These are phyloP conservation scores for Pleurotus ostreatus DNA, from an alignment of 768 basidiomycete genomes.

Conservation along the genomic window DNA sequence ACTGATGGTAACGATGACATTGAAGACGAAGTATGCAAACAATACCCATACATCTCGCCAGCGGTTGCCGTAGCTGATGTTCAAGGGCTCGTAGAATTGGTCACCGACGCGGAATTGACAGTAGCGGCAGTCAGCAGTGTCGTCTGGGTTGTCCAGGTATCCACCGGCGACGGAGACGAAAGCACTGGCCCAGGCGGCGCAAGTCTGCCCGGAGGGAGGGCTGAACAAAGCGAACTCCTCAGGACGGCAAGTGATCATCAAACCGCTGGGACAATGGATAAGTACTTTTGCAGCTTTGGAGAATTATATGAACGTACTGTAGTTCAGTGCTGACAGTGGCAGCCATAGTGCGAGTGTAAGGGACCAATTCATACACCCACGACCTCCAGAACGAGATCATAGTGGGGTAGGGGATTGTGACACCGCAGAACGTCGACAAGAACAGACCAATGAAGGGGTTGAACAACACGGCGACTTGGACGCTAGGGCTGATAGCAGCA, in stretches of 20 bases:
- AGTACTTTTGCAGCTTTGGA: conserved; percentile 3
- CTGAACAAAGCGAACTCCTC: conserved; percentile 71
- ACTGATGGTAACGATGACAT: conserved; percentile 56
- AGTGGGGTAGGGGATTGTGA: conserved; percentile 66
- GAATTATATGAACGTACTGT: conserved; percentile 37
- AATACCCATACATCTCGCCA: conserved; percentile 72
- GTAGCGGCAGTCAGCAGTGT: conserved; percentile 61
- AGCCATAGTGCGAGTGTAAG: conserved; percentile 66
- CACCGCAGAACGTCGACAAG: conserved; percentile 75
- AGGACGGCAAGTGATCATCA: conserved; percentile 56
- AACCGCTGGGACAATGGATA: conserved; percentile 37
- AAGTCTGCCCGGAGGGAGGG: conserved; percentile 74
- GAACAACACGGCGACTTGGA: conserved; percentile 75
- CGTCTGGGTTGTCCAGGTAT: conserved; percentile 67
- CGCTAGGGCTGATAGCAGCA: conserved; percentile 70
- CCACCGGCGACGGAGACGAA: conserved; percentile 65
- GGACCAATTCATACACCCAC: conserved; percentile 75
- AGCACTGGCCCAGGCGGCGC: conserved; percentile 61
- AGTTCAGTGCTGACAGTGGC: conserved; percentile 79
- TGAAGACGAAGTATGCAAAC: conserved; percentile 67
- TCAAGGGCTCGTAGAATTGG: conserved; percentile 65
- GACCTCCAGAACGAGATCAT: conserved; percentile 65
- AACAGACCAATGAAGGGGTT: conserved; percentile 71
- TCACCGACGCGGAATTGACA: conserved; percentile 57
- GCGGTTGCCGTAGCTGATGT: conserved; percentile 55